Evolutionary conservation across 2,329 filamentous ascomycete genomes (phyloP), one percentile per base, ranked within the genome.

Genomic region (Verticillium dahliae): DNA sequence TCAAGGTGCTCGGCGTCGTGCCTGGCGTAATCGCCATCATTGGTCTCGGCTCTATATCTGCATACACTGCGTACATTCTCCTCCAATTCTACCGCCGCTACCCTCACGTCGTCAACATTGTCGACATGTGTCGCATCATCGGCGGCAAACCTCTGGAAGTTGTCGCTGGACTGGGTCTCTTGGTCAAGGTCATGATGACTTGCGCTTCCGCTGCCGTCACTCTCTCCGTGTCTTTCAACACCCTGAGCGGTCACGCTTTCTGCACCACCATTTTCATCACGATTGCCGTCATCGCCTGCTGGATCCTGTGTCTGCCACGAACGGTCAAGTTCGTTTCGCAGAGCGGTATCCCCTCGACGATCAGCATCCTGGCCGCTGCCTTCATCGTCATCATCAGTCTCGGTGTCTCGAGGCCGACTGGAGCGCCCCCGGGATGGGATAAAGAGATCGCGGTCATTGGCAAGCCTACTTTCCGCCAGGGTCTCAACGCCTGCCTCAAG

Each of bases 121-220:
- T 87, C 66, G 88, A 91, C 68, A 85, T 90, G 83, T 80, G 82
- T 80, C 69, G 80, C 77, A 69, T 84, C 74, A 68, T 84, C 76
- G 77, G 72, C 1, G 71, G 72, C 2, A 65, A 66, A 1, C 60
- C 65, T 2, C 64, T 74, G 18, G 70, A 70, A 35, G 63, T 70
- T 27, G 33, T 67, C 1, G 62, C 69, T 7, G 72, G 86, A 2
- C 74, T 86, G 67, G 89, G 89, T 79, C 88, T 91, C 70, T 70
- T 90, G 13, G 71, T 90, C 65, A 90, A 91, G 77, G 89, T 90
- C 70, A 89, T 85, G 58, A 88, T 89, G 74, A 90, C 89, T 62
- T 82, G 84, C 75, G 86, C 84, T 54, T 81, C 89, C 62, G 87
- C 89, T 68, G 87, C 85, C 68, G 78, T 90, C 57, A 85, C 86